These are phyloP conservation scores for Phytopythium boreale DNA, from an alignment of 352 stramenopile species.

Conservation along the genomic window DNA sequence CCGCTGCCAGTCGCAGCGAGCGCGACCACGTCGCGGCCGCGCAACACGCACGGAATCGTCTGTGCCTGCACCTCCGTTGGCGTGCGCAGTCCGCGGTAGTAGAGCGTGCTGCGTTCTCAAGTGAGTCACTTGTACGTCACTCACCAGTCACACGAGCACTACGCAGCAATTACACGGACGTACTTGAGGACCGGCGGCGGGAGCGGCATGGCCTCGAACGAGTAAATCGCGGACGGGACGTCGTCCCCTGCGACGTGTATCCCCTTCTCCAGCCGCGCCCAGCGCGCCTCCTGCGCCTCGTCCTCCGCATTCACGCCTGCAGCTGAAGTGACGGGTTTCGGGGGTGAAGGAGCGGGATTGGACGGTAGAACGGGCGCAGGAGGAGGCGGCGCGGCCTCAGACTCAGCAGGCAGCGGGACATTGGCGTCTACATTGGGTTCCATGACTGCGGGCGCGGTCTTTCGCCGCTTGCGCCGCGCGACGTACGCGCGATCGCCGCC, in stretches of 20 bases:
- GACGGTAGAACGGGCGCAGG: not conserved
- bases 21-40: slow-evolving; percentile 90
- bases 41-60: slow-evolving; percentile 79
- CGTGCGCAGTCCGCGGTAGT: slow-evolving; percentile 53
- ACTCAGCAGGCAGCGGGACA: not conserved
- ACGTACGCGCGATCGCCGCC: slow-evolving; percentile 25
- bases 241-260: slow-evolving; percentile 29
- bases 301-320: not conserved
- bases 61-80: slow-evolving; percentile 98
- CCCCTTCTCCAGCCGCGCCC: slow-evolving; percentile 50
- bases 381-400: slow-evolving; percentile 2
- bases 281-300: slow-evolving; percentile 34
- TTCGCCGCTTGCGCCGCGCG: slow-evolving; percentile 37
- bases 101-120: slow-evolving; percentile 11
- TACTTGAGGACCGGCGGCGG: slow-evolving; percentile 19
- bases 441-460: slow-evolving; percentile 9
- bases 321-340: not conserved
- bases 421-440: not conserved
- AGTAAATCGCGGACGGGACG: slow-evolving; percentile 25
- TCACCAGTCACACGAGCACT: too few species aligned
- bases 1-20: slow-evolving; percentile 93
- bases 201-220: slow-evolving; percentile 37
- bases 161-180: too few species aligned
- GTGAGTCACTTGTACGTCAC: too few species aligned
- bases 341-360: not conserved